phyloP scores from a whole-genome alignment of 2,329 filamentous ascomycete species.

The Lasiodiplodia theobromae region DNA sequence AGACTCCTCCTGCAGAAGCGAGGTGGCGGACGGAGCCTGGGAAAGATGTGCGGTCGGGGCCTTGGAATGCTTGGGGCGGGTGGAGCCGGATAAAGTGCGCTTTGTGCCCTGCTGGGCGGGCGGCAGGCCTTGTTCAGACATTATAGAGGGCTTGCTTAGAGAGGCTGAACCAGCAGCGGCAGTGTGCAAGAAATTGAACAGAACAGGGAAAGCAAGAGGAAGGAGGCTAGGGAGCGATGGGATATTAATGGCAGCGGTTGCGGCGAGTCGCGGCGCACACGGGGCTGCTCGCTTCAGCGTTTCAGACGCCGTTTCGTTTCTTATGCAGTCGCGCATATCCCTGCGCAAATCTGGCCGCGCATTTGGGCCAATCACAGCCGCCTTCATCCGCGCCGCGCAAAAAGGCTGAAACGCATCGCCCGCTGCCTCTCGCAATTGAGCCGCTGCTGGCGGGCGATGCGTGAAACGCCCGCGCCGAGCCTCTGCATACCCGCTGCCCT shows the following conservation, averaged over 20 bases:
- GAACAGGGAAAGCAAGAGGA: not conserved
- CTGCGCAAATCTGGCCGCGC: conserved; percentile 11
- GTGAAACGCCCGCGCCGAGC: conserved; percentile 16
- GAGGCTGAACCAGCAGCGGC: conserved; percentile 19
- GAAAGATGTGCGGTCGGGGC: conserved; percentile 35
- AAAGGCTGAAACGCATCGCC: conserved; percentile 9
- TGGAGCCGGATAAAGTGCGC: conserved; percentile 20
- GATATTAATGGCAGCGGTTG: conserved; percentile 14
- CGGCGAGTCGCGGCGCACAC: conserved; percentile 1
- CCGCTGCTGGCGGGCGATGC: not conserved
- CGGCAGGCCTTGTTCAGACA: conserved; percentile 4
- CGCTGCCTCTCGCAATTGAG: not conserved
- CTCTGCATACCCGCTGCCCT: not conserved
- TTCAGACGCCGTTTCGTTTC: conserved; percentile 27
- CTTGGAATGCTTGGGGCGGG: conserved; percentile 16
- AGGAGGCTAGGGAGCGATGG: not conserved
- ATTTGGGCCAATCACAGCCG: not conserved
- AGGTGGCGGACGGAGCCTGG: conserved; percentile 34
- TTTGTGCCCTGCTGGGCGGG: conserved; percentile 23
- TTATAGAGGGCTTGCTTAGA: not conserved
- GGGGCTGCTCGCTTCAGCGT: conserved; percentile 21
- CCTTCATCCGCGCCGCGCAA: not conserved
- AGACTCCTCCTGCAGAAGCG: conserved; percentile 14
- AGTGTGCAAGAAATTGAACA: not conserved
- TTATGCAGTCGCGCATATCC: conserved; percentile 14